Percentiles rank a stretch among this genome's conserved stretches.
Conservation (phyloP, 371 early-diverging fungal species). For the Phascolomyces articulosus region DNA sequence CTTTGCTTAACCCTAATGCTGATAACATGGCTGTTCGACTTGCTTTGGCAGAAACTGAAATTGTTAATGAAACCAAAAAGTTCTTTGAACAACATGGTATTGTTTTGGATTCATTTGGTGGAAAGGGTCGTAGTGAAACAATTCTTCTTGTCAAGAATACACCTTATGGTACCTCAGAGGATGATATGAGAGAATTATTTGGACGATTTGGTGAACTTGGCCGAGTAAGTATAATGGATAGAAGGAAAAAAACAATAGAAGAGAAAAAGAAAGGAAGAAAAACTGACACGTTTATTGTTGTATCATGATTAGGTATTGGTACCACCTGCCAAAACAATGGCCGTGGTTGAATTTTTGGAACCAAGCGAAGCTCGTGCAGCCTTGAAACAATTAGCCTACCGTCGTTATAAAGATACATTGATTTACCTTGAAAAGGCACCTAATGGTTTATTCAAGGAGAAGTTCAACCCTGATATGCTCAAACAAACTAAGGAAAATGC, state of each 20-base stretch:
- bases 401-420: conserved; percentile 86
- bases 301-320: conserved; percentile 57
- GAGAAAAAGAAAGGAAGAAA: not conserved
- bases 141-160: conserved; percentile 95
- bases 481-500: conserved; percentile 27
- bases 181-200: conserved; percentile 81
- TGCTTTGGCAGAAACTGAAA: conserved; percentile 96
- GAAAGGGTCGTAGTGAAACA: conserved; percentile 83
- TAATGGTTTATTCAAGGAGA: conserved; percentile 71
- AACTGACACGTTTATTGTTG: not conserved
- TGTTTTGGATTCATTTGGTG: conserved; percentile 73
- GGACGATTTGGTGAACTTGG: conserved; percentile 87
- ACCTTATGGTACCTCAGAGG: conserved; percentile 79
- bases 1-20: conserved; percentile 83
- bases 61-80: conserved; percentile 91
- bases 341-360: conserved; percentile 91
- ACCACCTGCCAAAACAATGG: conserved; percentile 94
- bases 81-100: conserved; percentile 91
- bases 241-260: not conserved
- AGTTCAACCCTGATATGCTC: conserved; percentile 18
- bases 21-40: conserved; percentile 92
- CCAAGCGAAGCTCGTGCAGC: conserved; percentile 91
- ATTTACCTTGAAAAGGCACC: conserved; percentile 96
- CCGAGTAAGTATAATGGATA: conserved; percentile 54
- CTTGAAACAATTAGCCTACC: conserved; percentile 88